Evolutionary conservation across 352 stramenopile genomes (phyloP), one percentile per base, ranked within the genome.

Genomic region (Globisporangium viniferum): DNA sequence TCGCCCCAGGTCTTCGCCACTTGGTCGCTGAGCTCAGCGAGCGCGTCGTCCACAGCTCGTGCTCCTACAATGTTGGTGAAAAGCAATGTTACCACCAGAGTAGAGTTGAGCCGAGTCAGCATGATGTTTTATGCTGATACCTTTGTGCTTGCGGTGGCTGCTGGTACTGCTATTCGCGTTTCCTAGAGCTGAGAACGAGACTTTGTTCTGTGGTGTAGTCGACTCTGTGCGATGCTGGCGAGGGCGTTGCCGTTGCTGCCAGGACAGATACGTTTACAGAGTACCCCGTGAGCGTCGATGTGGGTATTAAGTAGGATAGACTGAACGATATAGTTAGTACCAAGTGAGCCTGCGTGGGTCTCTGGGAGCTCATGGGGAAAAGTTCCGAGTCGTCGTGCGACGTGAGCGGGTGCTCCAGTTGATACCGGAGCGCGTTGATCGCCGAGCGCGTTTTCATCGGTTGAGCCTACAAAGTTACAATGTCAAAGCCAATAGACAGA

Each of bases 341-440:
- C 59, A 89, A 55, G 33, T 86, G 77, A 10, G 81, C 59, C 60
- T 84, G 73, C 7, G 84, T 92, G 29, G 73, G 66, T 24, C 75
- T 72, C 62, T 89, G 79, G 24, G 77, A 88, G 60, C 74, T 79
- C 2, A 73, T 54, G 35, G 75, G 75, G 62, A 75, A 76, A 22
- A 92, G 57, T 8, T 89, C 80, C 31, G 76, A 84, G 65, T 94
- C 84, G 67, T 93, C 84, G 54, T 93, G 86, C 1, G 86, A 90
- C 35, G 84, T 94, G 18, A 94, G 70, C 0, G 86, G 86, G 57
- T 94, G 84, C n/a, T 88, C 72, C 10, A 94, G 70, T 48, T 94
- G 84, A 51, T 93, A 92, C 0, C 82, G 83, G 41, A 92, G 76
- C 49, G 84, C 84, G 27, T 92, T 92, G 62, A 89, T 76, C 7